Base-by-base conservation (phyloP, 148 eudicot species). In the Pouteria glomerata region DNA sequence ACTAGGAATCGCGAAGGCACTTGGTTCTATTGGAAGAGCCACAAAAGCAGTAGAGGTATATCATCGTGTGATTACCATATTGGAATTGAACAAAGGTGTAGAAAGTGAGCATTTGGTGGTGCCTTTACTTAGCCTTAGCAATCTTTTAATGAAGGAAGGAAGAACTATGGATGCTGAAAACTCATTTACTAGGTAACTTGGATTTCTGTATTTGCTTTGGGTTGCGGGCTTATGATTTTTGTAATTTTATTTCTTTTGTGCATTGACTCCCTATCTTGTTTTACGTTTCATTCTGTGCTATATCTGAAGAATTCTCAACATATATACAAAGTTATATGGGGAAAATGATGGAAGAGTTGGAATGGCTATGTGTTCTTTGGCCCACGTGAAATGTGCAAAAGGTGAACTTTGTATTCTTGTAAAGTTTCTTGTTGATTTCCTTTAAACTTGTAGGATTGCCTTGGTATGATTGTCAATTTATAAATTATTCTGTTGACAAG, bases 321-420 rank as follows among this genome's bases (percentile, higher is more conserved):
- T 87, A 31, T 84, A 83, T 71, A 78, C 69, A 45, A 83, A 76
- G 71, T 66, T 82, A 65, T 81, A 90, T 82, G 98, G 94, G 66
- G 85, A 87, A 74, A 79, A 69, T 64, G 94, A 93, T 74, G 94
- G 81, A 81, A 85, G 89, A 82, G 87, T 83, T 76, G 94, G 89
- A 80, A 76, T 90, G 89, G 88, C 98, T 76, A 70, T 93, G 88
- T 82, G 87, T 66, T 87, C 90, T 41, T 73, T 93, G 70, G 98
- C 96, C 73, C 79, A 87, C 75, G 92, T 81, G 57, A 93, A 93
- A 79, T 90, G 92, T 79, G 96, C 96, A 72, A 83, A 87, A 83
- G 98, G 98, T 90, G 53, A 80, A 81, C 63, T 63, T 59, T 34
- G 4, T 41, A 30, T 16, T 53, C 57, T 51, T 73, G 71, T 51